Evolutionary conservation across 1,284 basidiomycete species (phyloP), one percentile per base, ranked within the genome.

Genomic region (Hymenochaete sp.): DNA sequence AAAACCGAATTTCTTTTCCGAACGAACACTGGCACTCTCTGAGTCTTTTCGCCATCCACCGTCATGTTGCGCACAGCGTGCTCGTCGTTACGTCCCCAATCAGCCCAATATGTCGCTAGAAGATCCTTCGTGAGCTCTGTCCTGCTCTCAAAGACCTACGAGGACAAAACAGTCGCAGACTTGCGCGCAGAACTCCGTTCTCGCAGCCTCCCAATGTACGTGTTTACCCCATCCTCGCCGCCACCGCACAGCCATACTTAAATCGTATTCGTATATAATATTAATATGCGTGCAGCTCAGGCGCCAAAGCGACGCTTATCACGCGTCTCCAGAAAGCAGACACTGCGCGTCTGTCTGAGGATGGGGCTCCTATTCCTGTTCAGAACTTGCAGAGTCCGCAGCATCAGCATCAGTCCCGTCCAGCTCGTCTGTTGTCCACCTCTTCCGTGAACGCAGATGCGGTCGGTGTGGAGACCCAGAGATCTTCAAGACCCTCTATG

Each of bases 201-300:
- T 42, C 75, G 82, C 41, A 81, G 82, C 41, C 63, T 90, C 19
- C 69, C 79, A 39, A 64, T 69, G 78, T 81, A 66, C 47, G 82
- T 67, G 29, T 45, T 32, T 44, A 11, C 35, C 16, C 6, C 25
- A 35, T 27, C 29, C 21, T 45, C 25, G 21, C 13, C 14, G 5
- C 13, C 32, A 35, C 21, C 6, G 13, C 14, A n/a, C 5, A 8
- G 14, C 32, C 21, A n/a, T 16, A 14, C 14, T 18, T 32, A n/a
- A 29, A 21, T 39, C 24, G 18, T 19, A 39, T n/a, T n/a, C n/a
- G n/a, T n/a, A n/a, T n/a, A n/a, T n/a, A n/a, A n/a, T n/a, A n/a
- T n/a, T n/a, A n/a, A n/a, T n/a, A n/a, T n/a, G 36, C 33, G 40
- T 26, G 24, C 54, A 82, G 80, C 18, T 68, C 63, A 51, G 80